These are phyloP conservation scores for Pachysandra terminalis DNA, from an alignment of 164 flowering plant species.

Conservation along the genomic window DNA sequence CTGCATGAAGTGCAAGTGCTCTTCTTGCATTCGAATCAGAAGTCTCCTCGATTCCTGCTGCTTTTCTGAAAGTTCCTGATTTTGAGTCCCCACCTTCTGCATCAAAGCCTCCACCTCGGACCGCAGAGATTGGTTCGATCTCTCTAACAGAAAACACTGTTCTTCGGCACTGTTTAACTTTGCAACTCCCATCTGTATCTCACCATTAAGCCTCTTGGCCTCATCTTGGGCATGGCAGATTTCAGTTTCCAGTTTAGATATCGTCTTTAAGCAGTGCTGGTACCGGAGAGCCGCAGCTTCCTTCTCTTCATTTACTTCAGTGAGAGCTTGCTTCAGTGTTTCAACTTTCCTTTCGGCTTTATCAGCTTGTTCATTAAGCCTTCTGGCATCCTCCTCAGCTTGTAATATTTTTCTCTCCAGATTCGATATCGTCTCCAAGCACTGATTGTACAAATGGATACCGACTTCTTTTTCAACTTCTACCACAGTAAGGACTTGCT, in stretches of 20 bases:
- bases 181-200: slow-evolving; percentile 34
- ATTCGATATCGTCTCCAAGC: slow-evolving; percentile 41
- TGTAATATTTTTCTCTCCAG: slow-evolving; percentile 40
- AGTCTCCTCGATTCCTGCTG: slow-evolving; percentile 60
- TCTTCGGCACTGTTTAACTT: slow-evolving; percentile 57
- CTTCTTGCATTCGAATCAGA: slow-evolving; percentile 41
- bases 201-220: slow-evolving; percentile 43
- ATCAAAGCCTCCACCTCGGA: slow-evolving; percentile 47
- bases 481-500: slow-evolving; percentile 13
- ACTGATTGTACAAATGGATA: slow-evolving; percentile 35
- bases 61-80: slow-evolving; percentile 59
- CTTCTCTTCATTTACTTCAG: slow-evolving; percentile 42
- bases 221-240: slow-evolving; percentile 48
- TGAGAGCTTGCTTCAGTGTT: slow-evolving; percentile 37
- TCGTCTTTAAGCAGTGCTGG: slow-evolving; percentile 46
- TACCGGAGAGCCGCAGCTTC: slow-evolving; percentile 43
- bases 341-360: slow-evolving; percentile 44
- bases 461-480: slow-evolving; percentile 15
- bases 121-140: slow-evolving; percentile 53
- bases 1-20: slow-evolving; percentile 39
- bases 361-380: slow-evolving; percentile 34
- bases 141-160: slow-evolving; percentile 42
- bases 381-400: slow-evolving; percentile 38
- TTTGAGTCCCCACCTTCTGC: slow-evolving; percentile 48
- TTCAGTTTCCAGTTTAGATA: slow-evolving; percentile 57